A percentile compares a stretch with the other conserved stretches of the same genome.
These are phyloP conservation scores for Pseudotulostoma volvatum DNA, from an alignment of 495 filamentous ascomycete species.

Conservation along the genomic window DNA sequence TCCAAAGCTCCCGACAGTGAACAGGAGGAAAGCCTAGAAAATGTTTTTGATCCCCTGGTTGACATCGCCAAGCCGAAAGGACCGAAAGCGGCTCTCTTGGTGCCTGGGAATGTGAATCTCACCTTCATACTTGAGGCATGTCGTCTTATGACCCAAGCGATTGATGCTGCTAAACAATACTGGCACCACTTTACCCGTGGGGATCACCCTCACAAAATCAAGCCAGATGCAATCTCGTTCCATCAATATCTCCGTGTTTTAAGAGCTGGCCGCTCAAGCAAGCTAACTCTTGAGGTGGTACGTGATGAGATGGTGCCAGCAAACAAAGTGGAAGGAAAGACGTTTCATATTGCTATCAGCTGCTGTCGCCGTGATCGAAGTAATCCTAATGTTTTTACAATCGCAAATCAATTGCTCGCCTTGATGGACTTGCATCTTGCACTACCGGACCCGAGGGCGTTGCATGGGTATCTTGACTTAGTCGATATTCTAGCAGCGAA, in stretches of 20 bases:
- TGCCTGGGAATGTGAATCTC: conserved; percentile 49
- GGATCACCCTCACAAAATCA: conserved; percentile 26
- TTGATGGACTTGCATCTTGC: conserved; percentile 30
- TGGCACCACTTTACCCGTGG: conserved; percentile 52
- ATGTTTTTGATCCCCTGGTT: conserved; percentile 21
- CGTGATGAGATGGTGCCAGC: conserved; percentile 24
- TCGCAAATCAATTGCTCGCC: conserved; percentile 40
- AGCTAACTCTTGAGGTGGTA: conserved; percentile 36
- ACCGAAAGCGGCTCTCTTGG: conserved; percentile 21
- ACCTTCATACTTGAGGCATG: conserved; percentile 51
- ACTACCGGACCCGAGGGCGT: conserved; percentile 20
- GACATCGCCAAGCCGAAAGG: not conserved
- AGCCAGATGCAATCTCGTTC: conserved; percentile 55
- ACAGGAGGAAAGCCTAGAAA: conserved; percentile 9
- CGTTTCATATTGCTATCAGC: conserved; percentile 55
- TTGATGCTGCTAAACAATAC: conserved; percentile 38
- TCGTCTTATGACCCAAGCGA: conserved; percentile 15
- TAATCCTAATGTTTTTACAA: conserved; percentile 42
- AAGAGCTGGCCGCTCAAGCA: conserved; percentile 43
- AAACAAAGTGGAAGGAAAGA: conserved; percentile 25
- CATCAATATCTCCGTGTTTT: conserved; percentile 50
- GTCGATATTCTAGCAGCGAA: conserved; percentile 11
- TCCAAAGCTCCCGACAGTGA: not conserved
- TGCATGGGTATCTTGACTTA: conserved; percentile 17
- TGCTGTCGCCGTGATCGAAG: conserved; percentile 52